Base-by-base conservation (phyloP, 352 stramenopile genomes). In the Phytophthora aleatoria region DNA sequence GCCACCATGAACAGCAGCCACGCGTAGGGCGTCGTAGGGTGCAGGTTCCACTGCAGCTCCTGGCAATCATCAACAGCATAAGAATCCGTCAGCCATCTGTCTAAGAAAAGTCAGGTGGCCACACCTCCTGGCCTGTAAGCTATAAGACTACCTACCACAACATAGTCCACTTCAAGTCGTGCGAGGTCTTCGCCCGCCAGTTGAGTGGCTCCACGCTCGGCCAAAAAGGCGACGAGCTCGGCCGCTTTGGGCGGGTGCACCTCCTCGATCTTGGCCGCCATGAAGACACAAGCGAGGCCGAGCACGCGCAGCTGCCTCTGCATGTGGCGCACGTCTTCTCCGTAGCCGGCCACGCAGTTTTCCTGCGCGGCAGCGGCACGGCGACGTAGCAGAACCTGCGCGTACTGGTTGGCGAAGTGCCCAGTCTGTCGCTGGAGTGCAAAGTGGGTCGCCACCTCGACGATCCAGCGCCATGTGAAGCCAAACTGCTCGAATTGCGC, bases 211-310 rank as follows among this genome's bases (percentile, higher is more conserved):
- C 82, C 80, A 28, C 76, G 67, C 24, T 90, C 72, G 13, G 79
- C 76, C 50, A 90, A 69, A 64, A 77, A 91, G 24, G 74, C 66
- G 5, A 79, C 81, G n/a, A 93, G 69, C 28, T 93, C 85, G 5
- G 76, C 77, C 0, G 79, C 79, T 61, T 93, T 93, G 26, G 85
- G 85, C 20, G 85, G 85, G 42, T 91, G 81, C 11, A 93, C 83
- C 51, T 93, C 85, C 63, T 93, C 85, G 54, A 93, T 93, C 77
- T 93, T 93, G 47, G 82, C 82, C n/a, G 85, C 85, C 71, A 93
- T 90, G 61, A 91, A 93, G 42, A 93, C 85, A 50, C 82, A 91
- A 15, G 65, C 64, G 33, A 91, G 50, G 1, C 81, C 81, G 15
- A 91, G 56, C 35, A 90, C 67, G 43, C 81, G 77, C 47, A 91